These are phyloP conservation scores for Funneliformis mosseae DNA, from an alignment of 192 early-diverging fungal species.

Conservation along the genomic window DNA sequence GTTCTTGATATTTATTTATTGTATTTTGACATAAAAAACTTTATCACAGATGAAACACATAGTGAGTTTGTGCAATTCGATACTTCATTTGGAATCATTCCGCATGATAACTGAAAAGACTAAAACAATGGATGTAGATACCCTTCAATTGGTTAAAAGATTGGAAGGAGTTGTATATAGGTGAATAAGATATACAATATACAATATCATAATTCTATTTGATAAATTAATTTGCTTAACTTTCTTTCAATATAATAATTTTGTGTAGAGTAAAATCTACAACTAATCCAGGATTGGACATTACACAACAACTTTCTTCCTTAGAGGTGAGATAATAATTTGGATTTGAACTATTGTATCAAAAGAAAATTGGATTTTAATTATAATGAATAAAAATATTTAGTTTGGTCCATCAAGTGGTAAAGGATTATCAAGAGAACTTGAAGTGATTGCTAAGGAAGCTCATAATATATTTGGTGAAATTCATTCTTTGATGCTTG, in stretches of 20 bases:
- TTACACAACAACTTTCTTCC: background rate
- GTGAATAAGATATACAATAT: background rate
- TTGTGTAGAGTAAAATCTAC: background rate
- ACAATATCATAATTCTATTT: background rate
- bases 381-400: background rate
- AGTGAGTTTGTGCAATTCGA: slow-evolving; percentile 19
- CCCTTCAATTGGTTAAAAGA: slow-evolving; percentile 17
- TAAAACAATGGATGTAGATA: slow-evolving; percentile 26
- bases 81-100: slow-evolving; percentile 29
- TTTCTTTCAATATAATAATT: background rate
- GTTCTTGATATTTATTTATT: too few relatives aligned
- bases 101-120: slow-evolving; percentile 26
- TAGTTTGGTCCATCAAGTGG: background rate
- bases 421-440: background rate
- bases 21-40: background rate
- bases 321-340: background rate
- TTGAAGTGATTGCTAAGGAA: slow-evolving; percentile 28
- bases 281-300: background rate
- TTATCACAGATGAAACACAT: slow-evolving; percentile 23
- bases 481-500: slow-evolving; percentile 17
- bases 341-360: background rate
- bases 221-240: background rate
- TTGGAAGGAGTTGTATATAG: background rate
- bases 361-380: background rate
- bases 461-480: slow-evolving; percentile 26